Evolutionary conservation across 768 basidiomycete species (phyloP), one percentile per base, ranked within the genome.

Genomic region (Piloderma croceum): DNA sequence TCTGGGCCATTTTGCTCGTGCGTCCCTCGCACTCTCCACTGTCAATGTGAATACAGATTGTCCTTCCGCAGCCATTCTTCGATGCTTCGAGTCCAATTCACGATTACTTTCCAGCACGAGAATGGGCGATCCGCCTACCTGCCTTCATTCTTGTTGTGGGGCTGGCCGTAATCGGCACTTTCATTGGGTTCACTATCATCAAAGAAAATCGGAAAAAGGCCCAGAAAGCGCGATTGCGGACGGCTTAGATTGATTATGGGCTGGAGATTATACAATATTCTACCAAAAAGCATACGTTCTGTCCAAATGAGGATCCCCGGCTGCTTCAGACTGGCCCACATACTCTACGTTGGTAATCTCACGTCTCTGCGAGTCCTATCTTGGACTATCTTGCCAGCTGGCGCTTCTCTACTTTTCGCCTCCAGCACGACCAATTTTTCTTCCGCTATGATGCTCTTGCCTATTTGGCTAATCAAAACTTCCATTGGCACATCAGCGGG

Each of bases 121-220:
- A 96, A 68, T 97, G 92, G 90, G 93, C 90, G 7, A 70, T 97
- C 36, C 77, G 86, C 15, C 59, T 97, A 34, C 92, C 93, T 27
- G 83, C 87, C 3, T 76, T 90, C 59, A 65, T 93, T 36, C 75
- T 98, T 6, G 71, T 92, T 5, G 55, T 85, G 7, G 93, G 92
- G 5, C 64, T 96, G 25, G 70, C 80, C n/a, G 81, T 71, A 9
- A 83, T 97, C 29, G 88, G 87, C 9, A 53, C 71, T 27, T 90
- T 96, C 61, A 63, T 94, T n/a, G 87, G 83, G 4, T 69, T 62
- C 7, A 90, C 90, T 4, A 68, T 89, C 41, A 59, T 81, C 39
- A 80, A 79, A 53, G 89, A 91, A 61, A 87, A 81, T 21, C 63
- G 69, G 50, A 86, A 74, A 62, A 78, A 73, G 52, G 76, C 77